Evolutionary conservation across 1,284 basidiomycete species (phyloP), one percentile per base, ranked within the genome.

Genomic region (Vanrija sp.): DNA sequence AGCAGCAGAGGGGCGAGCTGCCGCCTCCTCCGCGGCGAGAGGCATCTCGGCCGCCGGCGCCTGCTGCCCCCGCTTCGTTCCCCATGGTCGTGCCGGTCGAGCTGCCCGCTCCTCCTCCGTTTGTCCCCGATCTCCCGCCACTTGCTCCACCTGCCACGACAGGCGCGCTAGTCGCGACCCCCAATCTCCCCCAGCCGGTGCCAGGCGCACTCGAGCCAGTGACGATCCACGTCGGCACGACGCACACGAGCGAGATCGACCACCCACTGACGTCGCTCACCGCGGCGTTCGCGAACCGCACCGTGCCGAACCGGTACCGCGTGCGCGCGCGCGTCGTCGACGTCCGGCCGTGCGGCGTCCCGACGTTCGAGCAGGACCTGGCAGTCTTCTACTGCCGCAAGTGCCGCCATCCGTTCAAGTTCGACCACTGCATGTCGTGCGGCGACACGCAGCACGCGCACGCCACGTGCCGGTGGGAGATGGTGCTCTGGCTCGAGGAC

Each of bases 281-380:
- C 1, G 49, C 62, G 6, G 53, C 67, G 22, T 41, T 57, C 14
- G 23, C 22, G 14, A 67, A 69, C 56, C 36, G 24, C 7, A 62
- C 63, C 4, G 31, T 60, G 3, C 65, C 66, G 4, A 71, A 73
- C 48, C 61, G 60, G 45, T 68, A 62, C 54, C 60, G 63, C 20
- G 50, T 68, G 10, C 58, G 48, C 4, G 68, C 66, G 22, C 54
- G 64, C 24, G 65, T 73, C 18, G 49, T 49, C 4, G n/a, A 25
- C 6, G 23, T 59, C 18, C 7, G 46, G 14, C 24, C 45, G 9
- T 42, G 53, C 20, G 42, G 44, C 19, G 39, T 27, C n/a, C 47
- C 50, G 22, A 39, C 36, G 8, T 31, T 31, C 15, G 4, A 24
- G 23, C 41, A 20, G 8, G 50, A 53, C 19, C 35, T 54, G 16